A percentile compares a stretch with the other conserved stretches of the same genome.
Conservation (phyloP, 805 yeast species). For the Ogataea dorogensis region DNA sequence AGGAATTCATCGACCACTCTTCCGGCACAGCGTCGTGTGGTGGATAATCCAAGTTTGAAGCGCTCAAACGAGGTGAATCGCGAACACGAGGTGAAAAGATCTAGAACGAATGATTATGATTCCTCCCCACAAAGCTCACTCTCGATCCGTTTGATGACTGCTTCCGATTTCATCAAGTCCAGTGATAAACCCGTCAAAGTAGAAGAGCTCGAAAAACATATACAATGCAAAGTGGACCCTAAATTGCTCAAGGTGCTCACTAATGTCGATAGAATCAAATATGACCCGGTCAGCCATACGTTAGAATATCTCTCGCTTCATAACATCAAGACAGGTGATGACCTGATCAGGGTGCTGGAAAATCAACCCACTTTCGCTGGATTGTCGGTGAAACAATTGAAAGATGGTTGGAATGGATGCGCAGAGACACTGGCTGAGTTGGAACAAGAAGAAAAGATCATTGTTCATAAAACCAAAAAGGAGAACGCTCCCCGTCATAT, state of each 20-base stretch:
- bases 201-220: conserved; percentile 61
- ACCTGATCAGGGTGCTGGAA: conserved; percentile 68
- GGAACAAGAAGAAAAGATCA: conserved; percentile 71
- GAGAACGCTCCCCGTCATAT: conserved; percentile 90
- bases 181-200: conserved; percentile 70
- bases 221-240: conserved; percentile 58
- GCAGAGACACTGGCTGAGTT: conserved; percentile 71
- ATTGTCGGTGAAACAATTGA: conserved; percentile 66
- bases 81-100: conserved; percentile 20
- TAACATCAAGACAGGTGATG: conserved; percentile 79
- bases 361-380: conserved; percentile 88
- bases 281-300: conserved; percentile 58
- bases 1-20: conserved; percentile 53
- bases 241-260: conserved; percentile 70
- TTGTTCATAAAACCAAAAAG: conserved; percentile 87
- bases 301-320: conserved; percentile 87
- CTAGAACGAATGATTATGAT: conserved; percentile 10
- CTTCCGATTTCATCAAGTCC: conserved; percentile 82
- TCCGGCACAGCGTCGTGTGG: conserved; percentile 36
- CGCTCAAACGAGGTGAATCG: conserved; percentile 13
- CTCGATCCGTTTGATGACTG: conserved; percentile 84
- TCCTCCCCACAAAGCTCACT: conserved; percentile 33
- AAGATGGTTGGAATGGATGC: conserved; percentile 96
- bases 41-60: conserved; percentile 14
- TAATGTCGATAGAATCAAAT: conserved; percentile 74